Conservation (phyloP, 495 filamentous ascomycete genomes). For the Annulohypoxylon nitens region DNA sequence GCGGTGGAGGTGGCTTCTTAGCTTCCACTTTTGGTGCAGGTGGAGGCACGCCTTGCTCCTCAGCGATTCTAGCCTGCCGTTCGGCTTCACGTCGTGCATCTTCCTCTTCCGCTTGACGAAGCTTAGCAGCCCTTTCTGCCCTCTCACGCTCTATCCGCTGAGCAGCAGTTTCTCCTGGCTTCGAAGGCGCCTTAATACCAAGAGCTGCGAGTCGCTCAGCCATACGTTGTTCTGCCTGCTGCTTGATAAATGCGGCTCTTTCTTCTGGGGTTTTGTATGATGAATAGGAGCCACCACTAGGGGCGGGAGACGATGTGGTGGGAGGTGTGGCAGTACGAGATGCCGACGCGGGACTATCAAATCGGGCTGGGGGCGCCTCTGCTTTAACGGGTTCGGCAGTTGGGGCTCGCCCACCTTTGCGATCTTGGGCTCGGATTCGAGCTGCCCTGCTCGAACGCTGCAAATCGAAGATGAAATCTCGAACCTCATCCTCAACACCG, state of each 20-base stretch:
- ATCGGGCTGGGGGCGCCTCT: conserved; percentile 56
- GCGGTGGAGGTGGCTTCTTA: conserved; percentile 90
- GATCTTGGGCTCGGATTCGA: conserved; percentile 78
- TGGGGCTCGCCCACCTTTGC: conserved; percentile 59
- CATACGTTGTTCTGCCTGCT: conserved; percentile 97
- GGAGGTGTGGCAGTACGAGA: conserved; percentile 62
- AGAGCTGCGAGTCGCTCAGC: conserved; percentile 96
- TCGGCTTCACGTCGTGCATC: conserved; percentile 91
- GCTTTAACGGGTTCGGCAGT: conserved; percentile 61
- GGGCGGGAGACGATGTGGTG: conserved; percentile 52
- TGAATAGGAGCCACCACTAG: conserved; percentile 71
- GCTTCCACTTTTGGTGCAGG: conserved; percentile 66
- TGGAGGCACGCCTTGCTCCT: conserved; percentile 79
- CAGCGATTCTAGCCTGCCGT: conserved; percentile 84
- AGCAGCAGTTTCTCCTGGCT: conserved; percentile 78
- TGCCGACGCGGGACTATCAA: conserved; percentile 56
- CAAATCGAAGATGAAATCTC: conserved; percentile 97
- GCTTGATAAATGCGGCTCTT: conserved; percentile 93
- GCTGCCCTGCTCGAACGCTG: conserved; percentile 85
- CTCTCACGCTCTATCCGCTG: conserved; percentile 91
- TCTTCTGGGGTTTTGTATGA: conserved; percentile 93
- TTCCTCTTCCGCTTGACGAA: conserved; percentile 92
- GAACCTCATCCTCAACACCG: conserved; percentile 95
- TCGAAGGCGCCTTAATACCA: conserved; percentile 83
- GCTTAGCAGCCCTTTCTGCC: conserved; percentile 85